Base-by-base conservation (phyloP, 2,329 filamentous ascomycete species). In the Scopulariopsis brevicaulis region DNA sequence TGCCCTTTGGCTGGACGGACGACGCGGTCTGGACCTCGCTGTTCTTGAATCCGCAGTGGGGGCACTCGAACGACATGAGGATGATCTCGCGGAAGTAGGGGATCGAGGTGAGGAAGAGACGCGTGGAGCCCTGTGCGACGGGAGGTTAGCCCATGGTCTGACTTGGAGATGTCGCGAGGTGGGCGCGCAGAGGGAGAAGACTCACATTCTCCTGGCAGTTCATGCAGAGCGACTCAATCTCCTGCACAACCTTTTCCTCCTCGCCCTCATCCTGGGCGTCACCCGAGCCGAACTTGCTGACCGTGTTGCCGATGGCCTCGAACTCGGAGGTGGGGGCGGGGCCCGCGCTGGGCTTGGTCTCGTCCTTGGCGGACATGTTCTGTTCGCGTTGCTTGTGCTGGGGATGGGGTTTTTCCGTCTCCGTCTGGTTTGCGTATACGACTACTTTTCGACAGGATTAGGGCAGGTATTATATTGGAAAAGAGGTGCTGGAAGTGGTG, bases 31-130 rank as follows among this genome's bases (percentile, higher is more conserved):
- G 93, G 65, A 99, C 88, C 66, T 96, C 93, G 71, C 92, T 92
- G 77, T 97, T 96, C 63, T 87, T 84, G 73, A 93, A 87, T 68
- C 85, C 78, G 76, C 94, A 99, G 73, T 96, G 84, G 6, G 90
- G 85, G 77, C 94, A 99, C 63, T 83, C 82, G 73, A 99, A 99
- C 62, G 93, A 97, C 86, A 96, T 96, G 71, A 99, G 83, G 66
- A 99, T 90, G 62, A 99, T 86, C 72, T 99, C 93, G 75, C 91
- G 90, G 78, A 99, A 99, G 79, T 90, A 97, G 18, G 94, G 94
- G 58, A 99, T 96, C 63, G 85, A 84, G 18, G 95, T 96, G 58
- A 99, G 84, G 51, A 99, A 84, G 24, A 99, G 82, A 60, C 87
- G 83, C 15, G 94, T 99, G 1, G 77, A 82, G 66, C 94, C 94